Conservation (phyloP, 352 stramenopile genomes). For the Phytophthora lateralis region DNA sequence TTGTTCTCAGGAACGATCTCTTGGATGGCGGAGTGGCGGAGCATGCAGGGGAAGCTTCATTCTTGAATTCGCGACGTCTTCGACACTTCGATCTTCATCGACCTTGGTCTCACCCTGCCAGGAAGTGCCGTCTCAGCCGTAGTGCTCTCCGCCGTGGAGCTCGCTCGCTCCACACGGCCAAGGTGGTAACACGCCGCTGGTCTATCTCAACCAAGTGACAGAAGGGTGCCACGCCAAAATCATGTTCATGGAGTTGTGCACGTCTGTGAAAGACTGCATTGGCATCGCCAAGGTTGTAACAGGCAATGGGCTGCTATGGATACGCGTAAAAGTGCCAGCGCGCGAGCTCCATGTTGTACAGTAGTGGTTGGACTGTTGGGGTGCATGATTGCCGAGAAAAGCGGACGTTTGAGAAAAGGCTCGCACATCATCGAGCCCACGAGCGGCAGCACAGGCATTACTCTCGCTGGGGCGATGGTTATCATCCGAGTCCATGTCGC, state of each 20-base stretch:
- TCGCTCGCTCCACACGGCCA: conserved; percentile 34
- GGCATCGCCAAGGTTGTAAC: too few species aligned
- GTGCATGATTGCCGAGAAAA: too few species aligned
- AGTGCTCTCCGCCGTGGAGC: conserved; percentile 25
- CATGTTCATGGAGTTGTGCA: neutral
- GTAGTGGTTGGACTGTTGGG: too few species aligned
- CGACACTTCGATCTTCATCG: neutral
- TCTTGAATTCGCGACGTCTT: neutral
- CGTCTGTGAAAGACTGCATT: too few species aligned
- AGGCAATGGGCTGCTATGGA: too few species aligned
- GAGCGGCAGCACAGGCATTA: conserved; percentile 77
- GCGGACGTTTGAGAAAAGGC: conserved; percentile 51
- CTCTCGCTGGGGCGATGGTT: conserved; percentile 91
- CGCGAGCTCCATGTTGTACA: too few species aligned
- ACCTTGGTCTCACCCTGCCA: neutral
- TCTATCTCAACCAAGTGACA: too few species aligned
- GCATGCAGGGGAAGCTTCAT: neutral
- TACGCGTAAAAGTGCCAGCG: too few species aligned
- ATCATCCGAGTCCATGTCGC: conserved; percentile 94
- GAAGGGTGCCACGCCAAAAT: neutral
- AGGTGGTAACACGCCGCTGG: neutral
- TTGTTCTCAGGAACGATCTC: too few species aligned
- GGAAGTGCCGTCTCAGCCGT: neutral
- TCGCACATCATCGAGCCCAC: conserved; percentile 55
- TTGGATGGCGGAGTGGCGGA: neutral